Evolutionary conservation across 257 asterid genomes (phyloP).

Genomic region (Anisodus tanguticus): DNA sequence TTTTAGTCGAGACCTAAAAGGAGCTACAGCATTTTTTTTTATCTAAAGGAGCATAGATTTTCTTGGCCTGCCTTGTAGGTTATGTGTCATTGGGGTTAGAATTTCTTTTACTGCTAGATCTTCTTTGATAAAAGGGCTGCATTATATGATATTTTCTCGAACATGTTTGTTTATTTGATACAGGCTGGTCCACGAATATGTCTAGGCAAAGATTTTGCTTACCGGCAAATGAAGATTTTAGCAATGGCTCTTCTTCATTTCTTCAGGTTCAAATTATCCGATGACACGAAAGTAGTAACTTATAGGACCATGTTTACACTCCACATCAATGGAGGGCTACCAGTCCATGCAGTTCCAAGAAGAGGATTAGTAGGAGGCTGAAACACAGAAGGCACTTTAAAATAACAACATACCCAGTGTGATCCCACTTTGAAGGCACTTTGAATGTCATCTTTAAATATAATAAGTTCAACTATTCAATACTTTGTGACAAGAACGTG

Average conservation of each 20-base stretch:
- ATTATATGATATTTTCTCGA: not conserved
- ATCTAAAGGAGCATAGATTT: too few relatives aligned
- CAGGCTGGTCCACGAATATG: slow-evolving; percentile 77
- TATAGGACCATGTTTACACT: slow-evolving; percentile 75
- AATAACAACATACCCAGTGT: too few relatives aligned
- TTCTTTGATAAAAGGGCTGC: not conserved
- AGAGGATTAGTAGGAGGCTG: not conserved
- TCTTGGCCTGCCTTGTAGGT: too few relatives aligned
- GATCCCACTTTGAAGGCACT: not conserved
- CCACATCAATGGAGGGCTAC: slow-evolving; percentile 61
- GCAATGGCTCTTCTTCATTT: slow-evolving; percentile 54
- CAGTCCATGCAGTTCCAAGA: slow-evolving; percentile 53
- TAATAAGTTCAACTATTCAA: not conserved
- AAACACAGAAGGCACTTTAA: not conserved
- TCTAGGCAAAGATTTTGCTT: slow-evolving; percentile 69
- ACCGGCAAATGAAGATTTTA: slow-evolving; percentile 69
- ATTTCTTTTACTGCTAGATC: too few relatives aligned
- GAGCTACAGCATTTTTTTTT: too few relatives aligned
- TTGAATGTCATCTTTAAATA: not conserved
- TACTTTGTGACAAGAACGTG: not conserved
- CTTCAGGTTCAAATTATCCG: slow-evolving; percentile 56
- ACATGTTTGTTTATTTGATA: not conserved
- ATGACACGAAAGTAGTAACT: slow-evolving; percentile 50
- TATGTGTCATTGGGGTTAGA: too few relatives aligned
- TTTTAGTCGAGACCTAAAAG: not conserved